Base-by-base conservation (phyloP, 176 grass and related monocot species). In the Rhynchospora breviuscula region DNA sequence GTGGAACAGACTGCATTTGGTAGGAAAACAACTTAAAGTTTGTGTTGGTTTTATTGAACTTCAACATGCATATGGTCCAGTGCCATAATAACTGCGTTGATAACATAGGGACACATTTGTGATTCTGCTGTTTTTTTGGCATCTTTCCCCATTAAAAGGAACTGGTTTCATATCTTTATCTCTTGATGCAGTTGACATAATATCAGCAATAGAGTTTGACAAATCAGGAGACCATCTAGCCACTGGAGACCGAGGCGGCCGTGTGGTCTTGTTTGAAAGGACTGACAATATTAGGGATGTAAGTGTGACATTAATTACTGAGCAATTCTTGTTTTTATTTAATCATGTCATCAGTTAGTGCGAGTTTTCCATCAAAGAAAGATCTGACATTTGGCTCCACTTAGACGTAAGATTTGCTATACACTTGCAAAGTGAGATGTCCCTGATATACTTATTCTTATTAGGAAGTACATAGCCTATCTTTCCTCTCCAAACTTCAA, bases 151-250 rank as follows among this genome's bases (percentile, higher is more conserved):
- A 54, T 18, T 77, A 3, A n/a, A 68, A 57, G n/a, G 14, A 57
- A 76, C 53, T 15, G 49, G 7, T 56, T 77, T 22, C 73, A 56
- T 77, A 31, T 57, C 51, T 47, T 81, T 45, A 61, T 81, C 86
- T 57, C 8, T 35, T 90, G 1, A 81, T 87, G 84, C 88, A 97
- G 94, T 97, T 87, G 91, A 97, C 79, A 97, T 97, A 65, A 97
- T 97, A 69, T 93, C 94, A 58, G 94, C 94, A 81, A 93, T 97
- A 61, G 94, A 97, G 83, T 97, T 97, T 87, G 90, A 97, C 86
- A 97, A 86, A 88, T 93, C 94, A 75, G 94, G 94, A 87, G 91
- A 87, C 81, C 91, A 93, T 97, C 94, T 97, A 85, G 94, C 91
- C 67, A 97, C 94, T 5, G 94, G 94, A 86, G 94, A 97, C 84